These are phyloP conservation scores for Pseudocercospora pini-densiflorae DNA, from an alignment of 2,329 filamentous ascomycete genomes.

Conservation along the genomic window DNA sequence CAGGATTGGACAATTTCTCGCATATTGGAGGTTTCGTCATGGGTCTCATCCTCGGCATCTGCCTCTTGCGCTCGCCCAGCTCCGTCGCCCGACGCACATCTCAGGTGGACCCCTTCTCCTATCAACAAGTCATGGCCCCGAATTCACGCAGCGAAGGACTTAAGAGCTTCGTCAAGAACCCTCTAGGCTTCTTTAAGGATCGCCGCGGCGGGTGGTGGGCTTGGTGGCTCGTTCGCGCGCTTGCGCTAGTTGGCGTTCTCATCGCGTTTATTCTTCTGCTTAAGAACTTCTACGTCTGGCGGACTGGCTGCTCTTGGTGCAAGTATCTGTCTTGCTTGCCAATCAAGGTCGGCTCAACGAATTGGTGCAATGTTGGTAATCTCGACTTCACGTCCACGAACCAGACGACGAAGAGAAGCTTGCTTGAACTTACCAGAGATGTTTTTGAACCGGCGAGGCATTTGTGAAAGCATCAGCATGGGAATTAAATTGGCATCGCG, in stretches of 20 bases:
- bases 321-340: conserved; percentile 90
- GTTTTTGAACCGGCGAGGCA: conserved; percentile 16
- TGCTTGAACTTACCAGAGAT: conserved; percentile 22
- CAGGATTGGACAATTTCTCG: conserved; percentile 94
- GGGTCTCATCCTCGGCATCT: conserved; percentile 85
- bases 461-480: conserved; percentile 2
- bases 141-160: conserved; percentile 37
- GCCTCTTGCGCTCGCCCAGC: conserved; percentile 85
- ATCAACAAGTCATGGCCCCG: conserved; percentile 25
- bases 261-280: conserved; percentile 85
- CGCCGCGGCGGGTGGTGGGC: conserved; percentile 95
- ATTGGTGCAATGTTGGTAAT: conserved; percentile 66
- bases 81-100: conserved; percentile 44
- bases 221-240: conserved; percentile 90
- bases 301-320: conserved; percentile 84
- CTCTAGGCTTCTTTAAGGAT: conserved; percentile 82
- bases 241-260: conserved; percentile 76
- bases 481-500: not conserved
- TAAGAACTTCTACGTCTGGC: conserved; percentile 86
- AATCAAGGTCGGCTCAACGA: conserved; percentile 53
- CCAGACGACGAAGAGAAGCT: conserved; percentile 20
- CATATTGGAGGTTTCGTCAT: conserved; percentile 97
- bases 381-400: conserved; percentile 40
- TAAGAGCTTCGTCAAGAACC: conserved; percentile 53
- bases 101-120: conserved; percentile 21